Evolutionary conservation across 2,329 filamentous ascomycete species (phyloP), one percentile per base, ranked within the genome.

Genomic region (Fusarium continuum): DNA sequence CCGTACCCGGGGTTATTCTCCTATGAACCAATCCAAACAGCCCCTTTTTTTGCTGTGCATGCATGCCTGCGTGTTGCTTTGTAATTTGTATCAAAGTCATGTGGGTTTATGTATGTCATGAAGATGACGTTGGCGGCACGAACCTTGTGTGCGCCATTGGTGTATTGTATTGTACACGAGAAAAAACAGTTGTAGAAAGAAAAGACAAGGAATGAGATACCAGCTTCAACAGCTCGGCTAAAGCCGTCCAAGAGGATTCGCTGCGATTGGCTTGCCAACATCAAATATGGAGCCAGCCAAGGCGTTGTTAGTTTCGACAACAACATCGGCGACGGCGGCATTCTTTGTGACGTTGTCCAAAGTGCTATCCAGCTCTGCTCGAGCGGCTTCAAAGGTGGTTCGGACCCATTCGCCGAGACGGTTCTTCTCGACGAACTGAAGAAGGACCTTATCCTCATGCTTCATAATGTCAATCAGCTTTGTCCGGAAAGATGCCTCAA

Each of bases 401-500:
- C 67, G 73, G 16, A 80, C 75, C 91, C 93, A 96, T 52, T 89
- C 83, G 7, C 87, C 85, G 10, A 97, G 82, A 31, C 88, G 83
- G 55, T 87, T 83, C 73, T 88, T 88, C 52, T 90, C 85, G 17
- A 95, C 81, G 72, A 87, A 87, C 45, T 83, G 81, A 46, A 81
- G 78, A 32, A 97, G 80, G 10, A 84, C 73, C 58, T 84, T 82
- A 71, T 94, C 90, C 76, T 97, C 93, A 54, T 83, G 82, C 54
- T 85, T 81, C 78, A 95, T 90, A 55, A 92, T 91, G 22, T 88
- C 85, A 23, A 89, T 78, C 55, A 96, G 83, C 54, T 87, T 88
- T 54, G 86, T 82, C 55, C 87, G 84, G 68, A 91, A 84, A 36
- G 86, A 83, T 35, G 88, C 84, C 55, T 89, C 85, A 70, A 88